phyloP scores from a whole-genome alignment of 257 asterid species.

The Solanum corneliomulleri region DNA sequence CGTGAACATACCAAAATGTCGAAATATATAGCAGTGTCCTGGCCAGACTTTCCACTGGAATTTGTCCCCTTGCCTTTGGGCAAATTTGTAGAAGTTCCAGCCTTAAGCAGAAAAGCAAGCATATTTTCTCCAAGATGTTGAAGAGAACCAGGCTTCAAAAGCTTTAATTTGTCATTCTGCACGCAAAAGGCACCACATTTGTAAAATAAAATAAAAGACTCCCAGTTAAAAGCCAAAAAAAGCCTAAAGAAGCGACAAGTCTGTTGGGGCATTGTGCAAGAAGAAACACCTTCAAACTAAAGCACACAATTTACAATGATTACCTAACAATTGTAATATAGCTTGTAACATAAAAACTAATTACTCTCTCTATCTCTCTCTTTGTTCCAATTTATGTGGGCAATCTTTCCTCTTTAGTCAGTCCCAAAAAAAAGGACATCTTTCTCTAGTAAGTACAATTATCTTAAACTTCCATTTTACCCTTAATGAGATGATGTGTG shows the following conservation, averaged over 20 bases:
- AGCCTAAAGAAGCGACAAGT: neutral
- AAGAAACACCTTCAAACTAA: neutral
- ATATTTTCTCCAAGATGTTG: slow-evolving; percentile 98
- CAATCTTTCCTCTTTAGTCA: neutral
- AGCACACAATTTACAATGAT: neutral
- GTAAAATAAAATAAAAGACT: neutral
- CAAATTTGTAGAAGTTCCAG: slow-evolving; percentile 64
- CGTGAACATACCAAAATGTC: slow-evolving; percentile 63
- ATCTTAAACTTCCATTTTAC: neutral
- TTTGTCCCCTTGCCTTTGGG: slow-evolving; percentile 36
- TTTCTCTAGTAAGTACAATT: neutral
- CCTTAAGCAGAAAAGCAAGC: slow-evolving; percentile 84
- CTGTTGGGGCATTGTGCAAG: neutral
- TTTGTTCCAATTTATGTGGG: neutral
- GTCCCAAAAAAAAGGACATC: neutral
- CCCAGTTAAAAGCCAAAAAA: neutral
- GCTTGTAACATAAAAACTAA: neutral
- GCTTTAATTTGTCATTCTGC: slow-evolving; percentile 85
- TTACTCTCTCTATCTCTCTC: neutral
- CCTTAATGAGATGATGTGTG: neutral
- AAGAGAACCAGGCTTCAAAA: slow-evolving; percentile 88
- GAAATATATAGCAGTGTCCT: slow-evolving; percentile 67
- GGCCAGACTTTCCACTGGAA: slow-evolving; percentile 24
- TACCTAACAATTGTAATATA: neutral
- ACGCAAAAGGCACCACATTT: neutral